Base-by-base conservation (phyloP, 805 yeast genomes). In the Debaryomyces castellii region DNA sequence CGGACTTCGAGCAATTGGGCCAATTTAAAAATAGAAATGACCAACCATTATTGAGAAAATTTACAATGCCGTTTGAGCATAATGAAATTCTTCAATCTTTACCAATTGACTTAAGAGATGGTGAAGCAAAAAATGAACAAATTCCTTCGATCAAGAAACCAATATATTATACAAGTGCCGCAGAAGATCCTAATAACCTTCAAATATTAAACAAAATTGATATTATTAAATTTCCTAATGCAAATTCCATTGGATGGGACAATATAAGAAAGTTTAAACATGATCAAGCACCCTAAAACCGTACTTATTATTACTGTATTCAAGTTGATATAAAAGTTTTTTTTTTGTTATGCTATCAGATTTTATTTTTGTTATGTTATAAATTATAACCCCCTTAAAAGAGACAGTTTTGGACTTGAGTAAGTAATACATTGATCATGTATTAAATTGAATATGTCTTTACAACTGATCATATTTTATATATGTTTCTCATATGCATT, bases 201-300 rank as follows among this genome's bases (percentile, higher is more conserved):
- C 70, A 69, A 39, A 40, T 59, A 9, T 58, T 70, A 41, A 68
- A 63, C 40, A 67, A 63, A 48, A 54, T 71, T 27, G 77, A 72
- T 47, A 59, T 72, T 11, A 53, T 72, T 14, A 71, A 69, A 53
- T 60, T 72, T 34, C 77, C 77, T 2, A 72, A 72, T 51, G 66
- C 73, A 32, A 72, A 72, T 47, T 54, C 67, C 11, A 44, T 72
- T 35, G 77, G 69, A 3, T 72, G 77, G 77, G 77, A 70, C 45
- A 72, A 72, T 47, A 52, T 72, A 39, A 58, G 64, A 43, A 69
- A 68, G 53, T 72, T 62, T 52, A 51, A 50, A 36, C 40, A 46
- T 37, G 41, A 56, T 28, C 48, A 25, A 33, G 8, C 5, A 6
- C 5, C 8, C 24, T 22, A 22, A 6, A 6, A 22, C n/a, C n/a